Evolutionary conservation across 129 eudicot species (phyloP).

Genomic region (Saussurea involucrata): DNA sequence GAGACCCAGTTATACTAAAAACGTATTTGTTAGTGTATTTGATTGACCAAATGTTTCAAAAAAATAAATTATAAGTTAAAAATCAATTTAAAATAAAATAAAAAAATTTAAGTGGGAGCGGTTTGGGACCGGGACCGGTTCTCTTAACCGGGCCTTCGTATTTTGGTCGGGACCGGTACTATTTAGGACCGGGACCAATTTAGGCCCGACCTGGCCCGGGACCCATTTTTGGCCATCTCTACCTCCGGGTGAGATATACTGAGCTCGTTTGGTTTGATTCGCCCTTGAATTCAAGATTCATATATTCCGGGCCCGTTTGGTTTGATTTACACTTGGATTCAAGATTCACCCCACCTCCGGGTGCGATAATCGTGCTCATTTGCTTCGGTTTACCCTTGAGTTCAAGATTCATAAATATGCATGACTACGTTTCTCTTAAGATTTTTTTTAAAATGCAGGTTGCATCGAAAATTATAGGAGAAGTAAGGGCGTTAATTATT

Average conservation of each 20-base stretch:
- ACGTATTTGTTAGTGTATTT: no score
- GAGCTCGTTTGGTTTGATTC: not conserved
- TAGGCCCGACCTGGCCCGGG: no score
- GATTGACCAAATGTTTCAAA: no score
- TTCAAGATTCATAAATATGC: not conserved
- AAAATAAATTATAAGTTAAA: no score
- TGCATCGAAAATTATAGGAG: slow-evolving; percentile 98
- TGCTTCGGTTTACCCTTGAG: not conserved
- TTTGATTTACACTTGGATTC: not conserved
- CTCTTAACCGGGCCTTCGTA: no score
- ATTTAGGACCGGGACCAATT: no score
- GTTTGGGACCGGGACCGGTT: no score
- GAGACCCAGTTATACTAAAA: no score
- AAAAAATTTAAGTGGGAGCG: no score
- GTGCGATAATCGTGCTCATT: not conserved
- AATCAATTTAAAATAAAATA: no score
- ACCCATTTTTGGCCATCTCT: no score
- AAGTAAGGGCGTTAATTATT: slow-evolving; percentile 78
- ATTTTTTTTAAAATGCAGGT: slow-evolving; percentile 46
- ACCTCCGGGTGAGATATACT: not conserved
- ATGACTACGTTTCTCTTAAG: not conserved
- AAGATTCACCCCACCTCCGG: not conserved
- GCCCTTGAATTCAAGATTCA: not conserved
- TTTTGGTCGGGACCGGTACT: no score
- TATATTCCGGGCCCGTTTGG: not conserved